A percentile compares a stretch with the other conserved stretches of the same genome.
Evolutionary conservation across 2,329 filamentous ascomycete species (phyloP).

Genomic region (Verticillium nonalfalfae): DNA sequence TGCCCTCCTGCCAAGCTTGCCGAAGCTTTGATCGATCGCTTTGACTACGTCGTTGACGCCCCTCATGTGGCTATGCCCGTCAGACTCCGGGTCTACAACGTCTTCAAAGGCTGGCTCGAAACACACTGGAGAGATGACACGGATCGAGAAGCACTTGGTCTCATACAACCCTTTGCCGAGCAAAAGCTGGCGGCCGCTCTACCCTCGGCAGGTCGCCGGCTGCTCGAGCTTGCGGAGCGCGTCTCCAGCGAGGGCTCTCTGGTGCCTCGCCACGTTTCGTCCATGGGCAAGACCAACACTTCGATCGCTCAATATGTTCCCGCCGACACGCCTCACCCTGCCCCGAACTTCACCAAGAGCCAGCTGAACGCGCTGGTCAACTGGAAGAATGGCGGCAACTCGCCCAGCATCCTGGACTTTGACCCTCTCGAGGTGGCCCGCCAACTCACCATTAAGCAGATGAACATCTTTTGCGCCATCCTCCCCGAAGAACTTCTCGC

Average conservation of each 20-base stretch:
- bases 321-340: slow-evolving; percentile 65
- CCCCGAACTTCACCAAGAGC: slow-evolving; percentile 65
- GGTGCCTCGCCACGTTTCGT: slow-evolving; percentile 76
- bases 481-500: slow-evolving; percentile 86
- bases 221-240: slow-evolving; percentile 73
- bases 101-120: slow-evolving; percentile 96
- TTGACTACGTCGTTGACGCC: slow-evolving; percentile 82
- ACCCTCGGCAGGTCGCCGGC: slow-evolving; percentile 71
- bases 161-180: slow-evolving; percentile 77
- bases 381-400: slow-evolving; percentile 66
- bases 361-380: slow-evolving; percentile 66
- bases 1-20: slow-evolving; percentile 75
- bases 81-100: slow-evolving; percentile 86
- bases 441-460: slow-evolving; percentile 89
- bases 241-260: slow-evolving; percentile 69
- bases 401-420: slow-evolving; percentile 78
- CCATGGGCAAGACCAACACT: slow-evolving; percentile 81
- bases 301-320: slow-evolving; percentile 65
- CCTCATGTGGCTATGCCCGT: slow-evolving; percentile 70
- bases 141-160: slow-evolving; percentile 67
- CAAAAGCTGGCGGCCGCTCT: slow-evolving; percentile 61
- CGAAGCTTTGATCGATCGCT: slow-evolving; percentile 79
- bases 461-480: slow-evolving; percentile 85
- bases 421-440: slow-evolving; percentile 86
- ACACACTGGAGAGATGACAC: slow-evolving; percentile 85